Evolutionary conservation across 164 flowering plant species (phyloP), one percentile per base, ranked within the genome.

Genomic region (Aristolochia californica): DNA sequence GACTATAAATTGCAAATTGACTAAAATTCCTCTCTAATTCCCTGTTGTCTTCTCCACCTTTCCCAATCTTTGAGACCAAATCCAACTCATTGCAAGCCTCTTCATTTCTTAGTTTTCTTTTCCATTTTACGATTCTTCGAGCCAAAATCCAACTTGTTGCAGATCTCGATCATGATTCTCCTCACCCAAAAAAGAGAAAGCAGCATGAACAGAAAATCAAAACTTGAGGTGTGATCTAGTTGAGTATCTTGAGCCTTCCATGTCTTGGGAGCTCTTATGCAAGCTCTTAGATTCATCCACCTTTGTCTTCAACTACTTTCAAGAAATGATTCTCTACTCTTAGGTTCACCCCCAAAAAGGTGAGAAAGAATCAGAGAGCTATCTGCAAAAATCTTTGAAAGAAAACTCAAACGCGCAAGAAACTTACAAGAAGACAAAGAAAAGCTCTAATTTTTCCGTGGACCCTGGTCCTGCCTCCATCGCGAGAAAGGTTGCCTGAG

Each of bases 281-380:
- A 90, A 87, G 48, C 87, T 80, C 68, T 93, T 95, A 7, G 93
- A 90, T 66, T 77, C 75, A 62, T 83, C 95, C 0, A 77, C 82
- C 28, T 82, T 71, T 65, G 97, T 77, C 61, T 90, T 90, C 73
- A 84, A 90, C 70, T 90, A 90, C 74, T 25, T 83, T 0, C 90
- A 90, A 76, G 80, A 4, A 11, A 25, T 16, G 13, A 45, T 10
- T 5, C 13, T 14, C 30, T 59, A 15, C 2, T 44, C 16, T 43
- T 49, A 17, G 30, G 16, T 43, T 43, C 59, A 34, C 20, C 65
- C 25, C 59, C 50, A 5, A 49, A 68, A 5, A 61, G 68, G 0
- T 21, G 22, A 47, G 55, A 57, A 59, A 72, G 62, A 44, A 67
- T 69, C 51, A 43, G 66, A 12, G 66, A 16, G 52, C 64, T 49